Conservation (phyloP, 257 asterid species). For the Rhazya stricta region DNA sequence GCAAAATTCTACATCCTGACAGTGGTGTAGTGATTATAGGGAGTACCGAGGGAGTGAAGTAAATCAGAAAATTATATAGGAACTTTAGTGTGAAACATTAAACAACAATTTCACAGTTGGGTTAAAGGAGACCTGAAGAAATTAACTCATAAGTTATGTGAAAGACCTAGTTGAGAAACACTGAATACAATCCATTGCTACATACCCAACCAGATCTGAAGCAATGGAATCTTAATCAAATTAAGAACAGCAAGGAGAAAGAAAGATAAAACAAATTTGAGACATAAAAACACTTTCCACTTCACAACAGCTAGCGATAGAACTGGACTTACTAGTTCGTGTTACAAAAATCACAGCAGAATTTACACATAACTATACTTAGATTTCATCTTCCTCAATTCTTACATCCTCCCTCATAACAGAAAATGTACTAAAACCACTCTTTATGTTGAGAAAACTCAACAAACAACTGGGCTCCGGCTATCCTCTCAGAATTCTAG, state of each 20-base stretch:
- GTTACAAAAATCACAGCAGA: neutral
- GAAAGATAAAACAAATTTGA: neutral
- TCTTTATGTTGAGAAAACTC: neutral
- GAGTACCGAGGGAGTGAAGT: neutral
- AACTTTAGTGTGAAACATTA: neutral
- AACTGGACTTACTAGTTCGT: neutral
- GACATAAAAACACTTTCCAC: neutral
- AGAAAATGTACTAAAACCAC: neutral
- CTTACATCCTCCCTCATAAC: neutral
- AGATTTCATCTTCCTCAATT: neutral
- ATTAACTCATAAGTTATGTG: neutral
- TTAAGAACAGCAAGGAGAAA: no score
- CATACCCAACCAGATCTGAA: no score
- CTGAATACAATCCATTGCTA: neutral
- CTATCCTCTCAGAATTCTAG: neutral
- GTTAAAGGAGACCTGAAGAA: neutral
- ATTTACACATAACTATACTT: no score
- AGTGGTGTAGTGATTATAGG: neutral
- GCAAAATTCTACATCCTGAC: neutral
- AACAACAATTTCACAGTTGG: neutral
- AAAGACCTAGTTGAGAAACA: neutral
- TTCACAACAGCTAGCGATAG: neutral
- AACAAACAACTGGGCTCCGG: neutral
- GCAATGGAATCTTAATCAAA: neutral
- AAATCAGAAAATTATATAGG: neutral